Conservation (phyloP, 2,329 filamentous ascomycete species). For the Zalaria sp. region DNA sequence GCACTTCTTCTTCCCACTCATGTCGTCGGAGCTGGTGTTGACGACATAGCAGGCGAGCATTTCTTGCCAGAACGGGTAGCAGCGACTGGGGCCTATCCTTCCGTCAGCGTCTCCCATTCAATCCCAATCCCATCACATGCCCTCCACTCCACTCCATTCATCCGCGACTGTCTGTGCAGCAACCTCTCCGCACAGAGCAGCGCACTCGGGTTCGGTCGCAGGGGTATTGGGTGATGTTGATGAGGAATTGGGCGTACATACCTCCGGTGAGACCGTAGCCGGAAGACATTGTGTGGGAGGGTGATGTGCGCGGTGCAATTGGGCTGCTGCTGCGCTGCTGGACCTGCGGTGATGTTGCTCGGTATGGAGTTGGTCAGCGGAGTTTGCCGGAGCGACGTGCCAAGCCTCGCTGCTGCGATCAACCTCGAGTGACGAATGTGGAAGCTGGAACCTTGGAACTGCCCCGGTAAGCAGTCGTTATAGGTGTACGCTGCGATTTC, state of each 20-base stretch:
- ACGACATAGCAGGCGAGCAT: conserved; percentile 96
- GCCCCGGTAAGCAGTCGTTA: too few species aligned
- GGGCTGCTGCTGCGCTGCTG: too few species aligned
- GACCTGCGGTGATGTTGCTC: too few species aligned
- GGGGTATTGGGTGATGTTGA: neutral
- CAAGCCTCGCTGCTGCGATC: too few species aligned
- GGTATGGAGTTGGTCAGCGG: too few species aligned
- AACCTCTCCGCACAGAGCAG: neutral
- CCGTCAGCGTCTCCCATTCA: neutral
- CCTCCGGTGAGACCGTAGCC: conserved; percentile 72
- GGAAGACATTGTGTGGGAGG: conserved; percentile 50
- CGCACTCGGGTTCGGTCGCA: neutral
- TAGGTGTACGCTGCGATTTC: too few species aligned
- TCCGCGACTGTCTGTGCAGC: neutral
- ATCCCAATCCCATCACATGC: neutral
- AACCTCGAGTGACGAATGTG: too few species aligned
- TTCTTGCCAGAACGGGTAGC: conserved; percentile 99
- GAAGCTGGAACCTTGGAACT: too few species aligned
- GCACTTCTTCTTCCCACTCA: conserved; percentile 78
- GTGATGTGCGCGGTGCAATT: too few species aligned
- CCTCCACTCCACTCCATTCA: neutral
- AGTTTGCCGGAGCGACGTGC: too few species aligned
- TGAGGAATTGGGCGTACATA: conserved; percentile 28
- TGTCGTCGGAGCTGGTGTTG: conserved; percentile 69
- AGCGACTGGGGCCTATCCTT: conserved; percentile 53